A percentile compares a stretch with the other conserved stretches of the same genome.
Evolutionary conservation across 2,329 filamentous ascomycete genomes (phyloP).

Genomic region (Cercospora citrullina): DNA sequence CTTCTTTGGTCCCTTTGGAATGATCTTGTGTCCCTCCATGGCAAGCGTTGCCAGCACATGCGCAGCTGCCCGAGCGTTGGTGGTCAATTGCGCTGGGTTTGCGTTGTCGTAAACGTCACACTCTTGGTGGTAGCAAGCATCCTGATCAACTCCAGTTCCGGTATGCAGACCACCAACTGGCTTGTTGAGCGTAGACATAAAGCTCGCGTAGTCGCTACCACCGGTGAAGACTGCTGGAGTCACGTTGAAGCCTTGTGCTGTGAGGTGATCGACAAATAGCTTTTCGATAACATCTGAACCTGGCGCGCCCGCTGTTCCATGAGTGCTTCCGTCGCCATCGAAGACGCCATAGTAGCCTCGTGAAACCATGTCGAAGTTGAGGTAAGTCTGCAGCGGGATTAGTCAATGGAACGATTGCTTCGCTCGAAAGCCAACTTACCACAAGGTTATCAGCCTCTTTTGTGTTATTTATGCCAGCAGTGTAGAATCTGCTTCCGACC

Average conservation of each 20-base stretch:
- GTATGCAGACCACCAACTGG: conserved; percentile 25
- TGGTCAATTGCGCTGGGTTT: conserved; percentile 40
- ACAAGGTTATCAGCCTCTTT: conserved; percentile 60
- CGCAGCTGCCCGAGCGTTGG: conserved; percentile 11
- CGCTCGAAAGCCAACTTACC: conserved; percentile 62
- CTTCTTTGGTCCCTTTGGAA: conserved; percentile 11
- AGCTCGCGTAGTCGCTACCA: conserved; percentile 26
- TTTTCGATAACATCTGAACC: conserved; percentile 26
- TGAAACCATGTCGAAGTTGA: conserved; percentile 13
- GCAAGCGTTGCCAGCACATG: conserved; percentile 22
- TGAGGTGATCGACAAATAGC: conserved; percentile 24
- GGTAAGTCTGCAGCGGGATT: conserved; percentile 55
- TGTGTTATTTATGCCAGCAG: conserved; percentile 40
- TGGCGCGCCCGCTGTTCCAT: conserved; percentile 14
- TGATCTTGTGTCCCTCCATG: conserved; percentile 18
- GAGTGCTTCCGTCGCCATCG: conserved; percentile 44
- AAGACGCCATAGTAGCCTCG: conserved; percentile 11
- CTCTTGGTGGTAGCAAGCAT: conserved; percentile 42
- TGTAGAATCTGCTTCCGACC: conserved; percentile 60
- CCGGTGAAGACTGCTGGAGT: conserved; percentile 26
- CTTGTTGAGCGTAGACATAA: conserved; percentile 24
- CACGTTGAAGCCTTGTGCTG: conserved; percentile 23
- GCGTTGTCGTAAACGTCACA: conserved; percentile 46
- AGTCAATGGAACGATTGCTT: not conserved
- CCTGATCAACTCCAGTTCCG: conserved; percentile 42